Evolutionary conservation across 164 flowering plant species (phyloP).

Genomic region (Umbilicus rupestris): DNA sequence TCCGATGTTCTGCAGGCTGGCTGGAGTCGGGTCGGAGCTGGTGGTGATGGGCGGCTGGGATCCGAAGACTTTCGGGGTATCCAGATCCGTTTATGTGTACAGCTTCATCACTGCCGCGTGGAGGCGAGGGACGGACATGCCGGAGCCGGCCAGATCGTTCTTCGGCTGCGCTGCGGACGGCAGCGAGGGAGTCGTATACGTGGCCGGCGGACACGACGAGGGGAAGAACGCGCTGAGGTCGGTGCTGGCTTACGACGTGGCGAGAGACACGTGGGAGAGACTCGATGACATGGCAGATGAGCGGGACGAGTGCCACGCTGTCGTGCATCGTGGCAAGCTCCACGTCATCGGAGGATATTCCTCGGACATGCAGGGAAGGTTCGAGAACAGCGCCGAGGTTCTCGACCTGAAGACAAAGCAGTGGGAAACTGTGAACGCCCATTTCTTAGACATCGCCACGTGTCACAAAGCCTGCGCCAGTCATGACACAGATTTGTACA

Average conservation of each 20-base stretch:
- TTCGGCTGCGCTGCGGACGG: conserved; percentile 52
- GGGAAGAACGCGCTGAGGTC: conserved; percentile 58
- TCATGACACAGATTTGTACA: conserved; percentile 15
- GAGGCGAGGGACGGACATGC: conserved; percentile 53
- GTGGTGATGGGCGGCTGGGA: conserved; percentile 66
- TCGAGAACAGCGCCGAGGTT: conserved; percentile 35
- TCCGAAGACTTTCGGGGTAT: conserved; percentile 35
- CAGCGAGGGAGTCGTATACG: conserved; percentile 29
- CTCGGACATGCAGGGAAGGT: conserved; percentile 52
- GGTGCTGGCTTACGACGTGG: conserved; percentile 52
- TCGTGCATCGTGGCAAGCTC: conserved; percentile 41
- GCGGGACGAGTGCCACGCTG: conserved; percentile 58
- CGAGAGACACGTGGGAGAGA: conserved; percentile 35
- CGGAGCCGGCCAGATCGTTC: conserved; percentile 39
- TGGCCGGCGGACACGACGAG: conserved; percentile 72
- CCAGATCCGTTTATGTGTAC: conserved; percentile 32
- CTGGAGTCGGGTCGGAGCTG: conserved; percentile 36
- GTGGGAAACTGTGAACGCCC: conserved; percentile 26
- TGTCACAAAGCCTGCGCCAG: conserved; percentile 29
- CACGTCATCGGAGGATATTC: conserved; percentile 62
- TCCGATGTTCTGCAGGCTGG: conserved; percentile 52
- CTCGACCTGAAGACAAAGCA: conserved; percentile 24
- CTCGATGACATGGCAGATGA: conserved; percentile 57
- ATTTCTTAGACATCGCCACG: conserved; percentile 14
- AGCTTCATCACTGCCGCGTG: conserved; percentile 39